A percentile compares a stretch with the other conserved stretches of the same genome.
Evolutionary conservation across 2,329 filamentous ascomycete genomes (phyloP).

Genomic region (Cadophora malorum): DNA sequence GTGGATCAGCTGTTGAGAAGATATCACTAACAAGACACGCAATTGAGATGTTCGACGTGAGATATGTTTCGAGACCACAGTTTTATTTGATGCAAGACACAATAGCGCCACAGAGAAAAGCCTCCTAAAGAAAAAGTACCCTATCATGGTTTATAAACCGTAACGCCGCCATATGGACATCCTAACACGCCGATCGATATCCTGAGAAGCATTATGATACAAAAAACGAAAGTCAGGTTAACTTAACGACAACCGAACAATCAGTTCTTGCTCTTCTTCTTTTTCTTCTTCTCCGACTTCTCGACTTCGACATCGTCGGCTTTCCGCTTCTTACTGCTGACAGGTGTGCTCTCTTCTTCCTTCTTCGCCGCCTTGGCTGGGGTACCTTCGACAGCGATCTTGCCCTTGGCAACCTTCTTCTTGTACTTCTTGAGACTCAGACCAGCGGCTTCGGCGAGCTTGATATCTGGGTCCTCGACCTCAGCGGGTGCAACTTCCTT

Average conservation of each 20-base stretch:
- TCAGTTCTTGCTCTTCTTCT: constrained; percentile 55
- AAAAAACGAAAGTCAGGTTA: constrained; percentile 29
- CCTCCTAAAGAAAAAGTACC: constrained; percentile 24
- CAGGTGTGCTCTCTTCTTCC: constrained; percentile 42
- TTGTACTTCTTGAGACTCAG: constrained; percentile 79
- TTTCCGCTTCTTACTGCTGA: constrained; percentile 75
- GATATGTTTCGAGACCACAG: constrained; percentile 1
- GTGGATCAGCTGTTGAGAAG: neutral
- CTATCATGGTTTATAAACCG: constrained; percentile 23
- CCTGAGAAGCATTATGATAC: constrained; percentile 32
- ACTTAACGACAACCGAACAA: constrained; percentile 23
- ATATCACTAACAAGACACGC: neutral
- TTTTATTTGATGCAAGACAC: constrained; percentile 22
- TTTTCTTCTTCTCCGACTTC: constrained; percentile 63
- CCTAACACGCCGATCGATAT: constrained; percentile 28
- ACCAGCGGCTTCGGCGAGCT: constrained; percentile 68
- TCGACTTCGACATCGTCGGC: constrained; percentile 60
- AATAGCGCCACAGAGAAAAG: constrained; percentile 19
- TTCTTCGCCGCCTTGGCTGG: constrained; percentile 72
- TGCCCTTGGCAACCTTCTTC: constrained; percentile 76
- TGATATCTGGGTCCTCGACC: constrained; percentile 51
- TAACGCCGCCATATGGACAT: constrained; percentile 33
- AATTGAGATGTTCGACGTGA: neutral
- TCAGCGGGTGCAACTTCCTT: constrained; percentile 43
- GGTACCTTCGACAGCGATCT: constrained; percentile 68